Conservation (phyloP, 805 yeast genomes). For the Starmera amethionina region DNA sequence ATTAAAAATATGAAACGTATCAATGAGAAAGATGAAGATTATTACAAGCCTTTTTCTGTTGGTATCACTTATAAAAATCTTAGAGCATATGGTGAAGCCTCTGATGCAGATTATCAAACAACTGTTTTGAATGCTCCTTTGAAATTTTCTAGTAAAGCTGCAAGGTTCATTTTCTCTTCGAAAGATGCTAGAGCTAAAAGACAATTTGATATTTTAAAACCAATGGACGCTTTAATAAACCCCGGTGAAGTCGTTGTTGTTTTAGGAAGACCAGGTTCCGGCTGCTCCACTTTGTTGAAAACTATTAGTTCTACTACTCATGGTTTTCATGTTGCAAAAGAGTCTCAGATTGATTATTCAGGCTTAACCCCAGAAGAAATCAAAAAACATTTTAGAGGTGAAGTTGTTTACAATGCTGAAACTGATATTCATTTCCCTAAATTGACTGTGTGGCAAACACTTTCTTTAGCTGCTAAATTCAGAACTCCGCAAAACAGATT, state of each 20-base stretch:
- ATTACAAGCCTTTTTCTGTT: constrained; percentile 44
- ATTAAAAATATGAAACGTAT: constrained; percentile 47
- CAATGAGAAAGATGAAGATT: constrained; percentile 45
- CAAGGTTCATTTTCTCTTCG: constrained; percentile 9
- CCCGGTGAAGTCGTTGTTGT: constrained; percentile 69
- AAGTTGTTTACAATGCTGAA: constrained; percentile 56
- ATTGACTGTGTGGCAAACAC: constrained; percentile 51
- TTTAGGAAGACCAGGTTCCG: constrained; percentile 73
- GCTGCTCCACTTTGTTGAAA: constrained; percentile 54
- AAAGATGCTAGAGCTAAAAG: constrained; percentile 15
- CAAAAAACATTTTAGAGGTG: constrained; percentile 42
- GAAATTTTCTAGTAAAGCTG: constrained; percentile 12
- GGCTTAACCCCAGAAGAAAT: constrained; percentile 39
- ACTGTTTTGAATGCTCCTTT: constrained; percentile 38
- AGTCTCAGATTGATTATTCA: constrained; percentile 37
- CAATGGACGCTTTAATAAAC: constrained; percentile 44
- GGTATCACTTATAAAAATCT: constrained; percentile 52
- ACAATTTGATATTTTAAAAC: constrained; percentile 35
- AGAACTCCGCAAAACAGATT: constrained; percentile 50
- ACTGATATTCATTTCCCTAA: constrained; percentile 57
- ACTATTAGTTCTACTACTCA: constrained; percentile 45
- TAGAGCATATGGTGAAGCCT: constrained; percentile 50
- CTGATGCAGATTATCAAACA: constrained; percentile 56
- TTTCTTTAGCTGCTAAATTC: constrained; percentile 42
- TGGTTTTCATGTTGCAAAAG: constrained; percentile 40